Evolutionary conservation across 495 filamentous ascomycete genomes (phyloP).

Genomic region (Penicillium antarcticum): DNA sequence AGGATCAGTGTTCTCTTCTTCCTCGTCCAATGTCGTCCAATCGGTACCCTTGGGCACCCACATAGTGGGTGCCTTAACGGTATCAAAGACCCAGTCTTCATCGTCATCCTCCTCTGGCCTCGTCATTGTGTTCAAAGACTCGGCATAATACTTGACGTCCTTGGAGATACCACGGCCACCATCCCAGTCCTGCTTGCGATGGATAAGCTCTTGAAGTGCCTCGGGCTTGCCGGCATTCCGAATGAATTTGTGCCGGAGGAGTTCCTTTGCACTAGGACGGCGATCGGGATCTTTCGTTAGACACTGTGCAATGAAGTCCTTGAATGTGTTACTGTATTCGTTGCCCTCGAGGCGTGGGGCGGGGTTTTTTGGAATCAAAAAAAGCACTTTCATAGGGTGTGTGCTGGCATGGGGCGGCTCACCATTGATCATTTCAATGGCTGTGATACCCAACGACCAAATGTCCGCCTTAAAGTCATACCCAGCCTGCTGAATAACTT

Average conservation of each 20-base stretch:
- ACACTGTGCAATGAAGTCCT: conserved; percentile 87
- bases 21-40: conserved; percentile 30
- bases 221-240: conserved; percentile 80
- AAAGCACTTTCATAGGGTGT: conserved; percentile 99
- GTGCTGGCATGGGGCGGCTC: conserved; percentile 88
- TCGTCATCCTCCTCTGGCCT: conserved; percentile 54
- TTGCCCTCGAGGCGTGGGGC: conserved; percentile 81
- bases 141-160: conserved; percentile 81
- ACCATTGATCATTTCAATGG: conserved; percentile 88
- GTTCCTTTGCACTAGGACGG: conserved; percentile 79
- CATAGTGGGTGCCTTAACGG: conserved; percentile 66
- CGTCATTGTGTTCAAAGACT: conserved; percentile 73
- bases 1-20: conserved; percentile 32
- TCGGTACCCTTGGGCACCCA: conserved; percentile 37
- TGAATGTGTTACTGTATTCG: conserved; percentile 84
- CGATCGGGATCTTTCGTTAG: conserved; percentile 85
- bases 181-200: conserved; percentile 77
- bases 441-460: conserved; percentile 96
- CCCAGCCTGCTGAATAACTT: conserved; percentile 94
- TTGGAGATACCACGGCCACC: conserved; percentile 56
- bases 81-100: conserved; percentile 98
- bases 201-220: conserved; percentile 80
- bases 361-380: conserved; percentile 89
- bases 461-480: conserved; percentile 98
- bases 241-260: conserved; percentile 89